phyloP scores from a whole-genome alignment of 495 filamentous ascomycete species.

The Penicillium steckii region DNA sequence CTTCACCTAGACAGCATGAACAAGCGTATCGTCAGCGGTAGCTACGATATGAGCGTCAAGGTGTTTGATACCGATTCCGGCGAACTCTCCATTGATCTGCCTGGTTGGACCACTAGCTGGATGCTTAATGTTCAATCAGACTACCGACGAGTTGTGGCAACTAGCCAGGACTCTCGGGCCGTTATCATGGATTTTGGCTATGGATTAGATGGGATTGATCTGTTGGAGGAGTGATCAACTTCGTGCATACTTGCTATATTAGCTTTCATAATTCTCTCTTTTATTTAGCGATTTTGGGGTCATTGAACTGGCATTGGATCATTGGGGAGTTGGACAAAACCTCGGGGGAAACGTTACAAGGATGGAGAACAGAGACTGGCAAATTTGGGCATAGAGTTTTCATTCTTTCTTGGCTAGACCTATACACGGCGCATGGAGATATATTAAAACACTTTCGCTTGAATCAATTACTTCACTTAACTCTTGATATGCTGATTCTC shows the following conservation, averaged over 20 bases:
- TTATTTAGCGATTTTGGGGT: slow-evolving; percentile 14
- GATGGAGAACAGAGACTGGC: neutral
- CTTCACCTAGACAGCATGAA: slow-evolving; percentile 84
- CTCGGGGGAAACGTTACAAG: neutral
- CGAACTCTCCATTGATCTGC: slow-evolving; percentile 69
- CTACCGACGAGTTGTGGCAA: slow-evolving; percentile 88
- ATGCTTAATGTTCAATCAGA: slow-evolving; percentile 93
- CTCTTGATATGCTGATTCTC: neutral
- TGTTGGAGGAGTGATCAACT: slow-evolving; percentile 41
- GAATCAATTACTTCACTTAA: neutral
- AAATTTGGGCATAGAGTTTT: slow-evolving; percentile 11
- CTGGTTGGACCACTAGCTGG: slow-evolving; percentile 93
- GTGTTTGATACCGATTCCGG: slow-evolving; percentile 83
- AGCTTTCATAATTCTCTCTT: slow-evolving; percentile 10
- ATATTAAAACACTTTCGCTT: slow-evolving; percentile 1
- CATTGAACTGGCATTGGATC: slow-evolving; percentile 8
- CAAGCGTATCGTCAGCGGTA: slow-evolving; percentile 81
- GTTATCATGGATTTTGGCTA: slow-evolving; percentile 80
- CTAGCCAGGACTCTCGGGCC: slow-evolving; percentile 87
- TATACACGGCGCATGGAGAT: slow-evolving; percentile 5
- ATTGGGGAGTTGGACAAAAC: slow-evolving; percentile 7
- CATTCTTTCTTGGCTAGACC: slow-evolving; percentile 6
- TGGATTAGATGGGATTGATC: slow-evolving; percentile 47
- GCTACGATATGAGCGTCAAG: slow-evolving; percentile 92
- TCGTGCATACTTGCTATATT: slow-evolving; percentile 13